phyloP scores from a whole-genome alignment of 2,329 filamentous ascomycete species.

The Trichoderma afroharzianum region DNA sequence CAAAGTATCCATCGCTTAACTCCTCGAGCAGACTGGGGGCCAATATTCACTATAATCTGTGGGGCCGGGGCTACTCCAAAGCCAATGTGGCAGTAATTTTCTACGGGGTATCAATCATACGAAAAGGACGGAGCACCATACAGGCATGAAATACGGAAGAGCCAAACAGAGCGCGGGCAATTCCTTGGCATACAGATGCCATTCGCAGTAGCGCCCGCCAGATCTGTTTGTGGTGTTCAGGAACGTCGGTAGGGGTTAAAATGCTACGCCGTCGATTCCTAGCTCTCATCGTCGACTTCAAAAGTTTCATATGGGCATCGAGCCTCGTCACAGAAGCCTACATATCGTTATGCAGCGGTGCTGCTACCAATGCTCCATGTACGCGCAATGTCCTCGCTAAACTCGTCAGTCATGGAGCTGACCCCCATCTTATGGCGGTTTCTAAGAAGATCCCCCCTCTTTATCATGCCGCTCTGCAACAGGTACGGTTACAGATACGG shows the following conservation, averaged over 20 bases:
- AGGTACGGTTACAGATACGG: background rate
- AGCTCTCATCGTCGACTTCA: background rate
- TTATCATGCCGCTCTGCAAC: background rate
- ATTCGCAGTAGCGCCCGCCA: background rate
- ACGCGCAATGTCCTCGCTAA: background rate
- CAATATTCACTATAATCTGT: constrained; percentile 8
- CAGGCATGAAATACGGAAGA: background rate
- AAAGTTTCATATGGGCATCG: background rate
- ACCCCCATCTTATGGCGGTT: background rate
- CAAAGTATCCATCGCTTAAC: constrained; percentile 8
- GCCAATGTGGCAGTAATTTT: constrained; percentile 1
- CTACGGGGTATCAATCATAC: background rate
- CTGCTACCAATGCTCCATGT: background rate
- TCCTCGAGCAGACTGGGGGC: background rate
- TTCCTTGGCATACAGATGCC: background rate
- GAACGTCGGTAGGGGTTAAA: background rate
- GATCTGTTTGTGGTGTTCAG: constrained; percentile 2
- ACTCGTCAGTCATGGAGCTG: background rate
- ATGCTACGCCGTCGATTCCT: background rate
- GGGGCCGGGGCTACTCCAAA: background rate
- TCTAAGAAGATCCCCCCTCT: background rate
- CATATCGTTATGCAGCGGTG: background rate
- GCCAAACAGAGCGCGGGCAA: background rate
- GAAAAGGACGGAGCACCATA: background rate
- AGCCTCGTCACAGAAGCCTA: background rate